A percentile compares a stretch with the other conserved stretches of the same genome.
These are phyloP conservation scores for Lyophyllum shimeji DNA, from an alignment of 768 basidiomycete species.

Conservation along the genomic window DNA sequence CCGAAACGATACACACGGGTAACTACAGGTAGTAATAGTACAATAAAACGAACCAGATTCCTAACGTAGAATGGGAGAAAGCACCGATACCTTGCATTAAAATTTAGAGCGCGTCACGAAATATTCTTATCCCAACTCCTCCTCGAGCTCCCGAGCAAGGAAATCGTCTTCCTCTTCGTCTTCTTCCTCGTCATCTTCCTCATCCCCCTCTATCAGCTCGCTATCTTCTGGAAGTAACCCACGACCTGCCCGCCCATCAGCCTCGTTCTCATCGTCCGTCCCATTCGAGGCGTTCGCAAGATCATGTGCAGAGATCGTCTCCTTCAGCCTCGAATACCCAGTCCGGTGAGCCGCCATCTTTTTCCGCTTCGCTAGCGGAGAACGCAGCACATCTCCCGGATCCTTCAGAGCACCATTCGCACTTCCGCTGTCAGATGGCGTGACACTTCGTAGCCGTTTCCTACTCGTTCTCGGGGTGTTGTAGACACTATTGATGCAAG, in stretches of 20 bases:
- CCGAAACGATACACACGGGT: no score
- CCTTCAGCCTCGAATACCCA: slow-evolving; percentile 68
- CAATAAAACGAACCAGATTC: not conserved
- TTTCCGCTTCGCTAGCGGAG: slow-evolving; percentile 80
- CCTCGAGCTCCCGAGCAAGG: slow-evolving; percentile 75
- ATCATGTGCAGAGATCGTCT: slow-evolving; percentile 59
- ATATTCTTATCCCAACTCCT: slow-evolving; percentile 66
- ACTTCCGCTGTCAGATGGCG: slow-evolving; percentile 57
- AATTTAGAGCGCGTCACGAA: slow-evolving; percentile 1
- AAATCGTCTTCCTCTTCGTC: slow-evolving; percentile 71
- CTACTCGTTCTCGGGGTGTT: slow-evolving; percentile 50
- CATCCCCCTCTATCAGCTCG: slow-evolving; percentile 36
- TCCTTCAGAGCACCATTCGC: slow-evolving; percentile 35
- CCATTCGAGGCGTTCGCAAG: slow-evolving; percentile 19
- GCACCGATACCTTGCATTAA: slow-evolving; percentile 3
- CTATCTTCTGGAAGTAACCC: slow-evolving; percentile 15
- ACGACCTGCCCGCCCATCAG: slow-evolving; percentile 13
- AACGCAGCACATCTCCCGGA: slow-evolving; percentile 51
- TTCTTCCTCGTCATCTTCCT: slow-evolving; percentile 49
- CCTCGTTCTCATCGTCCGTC: slow-evolving; percentile 17
- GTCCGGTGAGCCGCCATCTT: slow-evolving; percentile 66
- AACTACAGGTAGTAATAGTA: not conserved
- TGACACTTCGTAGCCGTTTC: slow-evolving; percentile 71
- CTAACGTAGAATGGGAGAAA: not conserved
- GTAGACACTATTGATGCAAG: slow-evolving; percentile 29